phyloP scores from a whole-genome alignment of 108 stramenopile species.

The Stephanodiscus triporus region DNA sequence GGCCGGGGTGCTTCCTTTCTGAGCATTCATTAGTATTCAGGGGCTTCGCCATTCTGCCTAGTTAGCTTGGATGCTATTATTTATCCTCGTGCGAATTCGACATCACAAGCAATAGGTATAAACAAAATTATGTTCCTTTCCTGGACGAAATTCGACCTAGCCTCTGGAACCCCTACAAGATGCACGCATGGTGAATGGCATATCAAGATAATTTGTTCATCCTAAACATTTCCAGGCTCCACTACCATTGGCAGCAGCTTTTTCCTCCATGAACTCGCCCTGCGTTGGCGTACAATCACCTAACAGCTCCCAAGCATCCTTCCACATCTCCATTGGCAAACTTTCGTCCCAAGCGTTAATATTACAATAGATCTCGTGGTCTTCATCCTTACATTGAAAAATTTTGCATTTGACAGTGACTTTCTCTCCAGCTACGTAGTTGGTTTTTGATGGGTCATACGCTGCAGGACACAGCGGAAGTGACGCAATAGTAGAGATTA shows the following conservation, averaged over 20 bases:
- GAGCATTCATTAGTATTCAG: too few species aligned
- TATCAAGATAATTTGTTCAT: not conserved
- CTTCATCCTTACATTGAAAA: slow-evolving; percentile 8
- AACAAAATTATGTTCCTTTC: too few species aligned
- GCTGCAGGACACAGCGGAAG: not conserved
- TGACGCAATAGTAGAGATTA: not conserved
- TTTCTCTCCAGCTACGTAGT: slow-evolving; percentile 4
- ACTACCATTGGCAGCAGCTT: not conserved
- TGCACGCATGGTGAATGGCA: not conserved
- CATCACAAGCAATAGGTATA: too few species aligned
- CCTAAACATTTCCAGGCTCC: not conserved
- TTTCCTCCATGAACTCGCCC: slow-evolving; percentile 1
- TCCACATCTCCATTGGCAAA: slow-evolving; percentile 4
- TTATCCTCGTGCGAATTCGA: too few species aligned
- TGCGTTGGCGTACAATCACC: slow-evolving; percentile 6
- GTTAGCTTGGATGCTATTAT: too few species aligned
- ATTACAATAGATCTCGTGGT: not conserved
- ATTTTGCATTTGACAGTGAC: not conserved
- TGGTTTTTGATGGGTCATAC: not conserved
- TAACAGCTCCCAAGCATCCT: slow-evolving; percentile 1
- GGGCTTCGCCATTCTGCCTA: too few species aligned
- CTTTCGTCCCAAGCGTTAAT: not conserved
- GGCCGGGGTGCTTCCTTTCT: too few species aligned
- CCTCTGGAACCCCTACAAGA: too few species aligned
- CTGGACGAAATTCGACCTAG: not conserved